Percentiles rank a stretch among this genome's conserved stretches.
Evolutionary conservation across 176 grass and related monocot genomes (phyloP).

Genomic region (Sorghum bicolor): DNA sequence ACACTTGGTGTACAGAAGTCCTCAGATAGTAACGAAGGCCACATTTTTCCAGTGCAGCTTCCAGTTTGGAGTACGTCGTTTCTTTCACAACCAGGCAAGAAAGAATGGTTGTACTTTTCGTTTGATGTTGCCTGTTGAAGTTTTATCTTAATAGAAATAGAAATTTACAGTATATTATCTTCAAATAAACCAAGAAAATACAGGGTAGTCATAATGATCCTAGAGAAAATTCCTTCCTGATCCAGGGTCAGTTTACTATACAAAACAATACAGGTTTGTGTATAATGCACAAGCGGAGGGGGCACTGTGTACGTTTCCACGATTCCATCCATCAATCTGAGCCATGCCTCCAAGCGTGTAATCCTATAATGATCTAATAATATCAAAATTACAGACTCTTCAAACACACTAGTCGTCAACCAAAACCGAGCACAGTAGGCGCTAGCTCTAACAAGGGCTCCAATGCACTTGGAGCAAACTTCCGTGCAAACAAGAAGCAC

Average conservation of each 20-base stretch:
- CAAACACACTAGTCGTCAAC: constrained; percentile 33
- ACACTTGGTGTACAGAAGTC: no score
- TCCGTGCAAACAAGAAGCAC: constrained; percentile 89
- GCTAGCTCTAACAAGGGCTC: constrained; percentile 70
- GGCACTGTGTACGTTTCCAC: not conserved
- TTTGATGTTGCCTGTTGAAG: not conserved
- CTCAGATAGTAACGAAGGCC: no score
- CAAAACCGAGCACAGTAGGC: constrained; percentile 51
- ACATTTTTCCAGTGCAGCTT: not conserved
- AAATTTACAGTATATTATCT: not conserved
- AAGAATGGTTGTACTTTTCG: not conserved
- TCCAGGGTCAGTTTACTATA: constrained; percentile 41
- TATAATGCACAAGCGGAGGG: constrained; percentile 19
- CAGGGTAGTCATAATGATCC: not conserved
- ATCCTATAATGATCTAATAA: constrained; percentile 38
- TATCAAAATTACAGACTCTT: constrained; percentile 38
- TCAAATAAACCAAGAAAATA: constrained; percentile 8
- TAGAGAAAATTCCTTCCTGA: constrained; percentile 4
- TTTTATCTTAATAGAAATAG: not conserved
- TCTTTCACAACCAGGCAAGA: not conserved
- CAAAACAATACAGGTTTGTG: constrained; percentile 39
- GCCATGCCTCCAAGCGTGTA: constrained; percentile 29
- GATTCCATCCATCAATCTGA: constrained; percentile 7
- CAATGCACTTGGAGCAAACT: constrained; percentile 81
- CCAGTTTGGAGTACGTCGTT: not conserved